Base-by-base conservation (phyloP, 2,329 filamentous ascomycete species). In the Aspergillus sp. region DNA sequence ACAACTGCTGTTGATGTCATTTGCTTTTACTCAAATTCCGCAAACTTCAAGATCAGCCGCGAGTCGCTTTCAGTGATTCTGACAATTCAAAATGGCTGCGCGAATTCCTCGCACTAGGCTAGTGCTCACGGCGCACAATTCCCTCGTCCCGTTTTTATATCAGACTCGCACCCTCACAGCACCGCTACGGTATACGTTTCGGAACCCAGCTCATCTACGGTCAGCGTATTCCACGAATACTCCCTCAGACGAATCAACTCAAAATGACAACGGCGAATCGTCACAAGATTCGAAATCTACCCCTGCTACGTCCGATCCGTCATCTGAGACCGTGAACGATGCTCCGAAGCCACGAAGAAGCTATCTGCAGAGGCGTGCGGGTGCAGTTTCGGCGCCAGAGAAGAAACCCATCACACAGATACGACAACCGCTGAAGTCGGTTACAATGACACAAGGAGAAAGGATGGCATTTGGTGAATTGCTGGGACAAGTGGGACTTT, bases 81-180 rank as follows among this genome's bases (percentile, higher is more conserved):
- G 33, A 11, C 11, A 39, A 13, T 27, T 39, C 8, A 39, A 44
- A 6, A 66, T 66, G 65, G 57, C 58, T 43, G 39, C 46, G 41
- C 48, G 45, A 59, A 52, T 62, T 56, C 60, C 57, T 53, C 55
- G 56, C 54, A 40, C 59, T 50, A 54, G 66, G 54, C 51, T 61
- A 33, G 45, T 53, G 46, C 48, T 60, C 44, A 43, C 47, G 42
- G 47, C 47, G 39, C 50, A 51, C 9, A 52, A 49, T 31, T 56
- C 78, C 6, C 64, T 81, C 10, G 66, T 82, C 5, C 82, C 84
- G 0, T 89, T 89, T 45, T 73, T 90, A 6, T 89, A 88, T 59
- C 83, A 86, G 51, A 89, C 86, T 5, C 71, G 76, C 46, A 88
- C 85, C 0, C 74, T 85, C 29, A 47, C 49, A 5, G 43, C 46